phyloP scores from a whole-genome alignment of 2,329 filamentous ascomycete genomes.

The Talaromyces marneffei region DNA sequence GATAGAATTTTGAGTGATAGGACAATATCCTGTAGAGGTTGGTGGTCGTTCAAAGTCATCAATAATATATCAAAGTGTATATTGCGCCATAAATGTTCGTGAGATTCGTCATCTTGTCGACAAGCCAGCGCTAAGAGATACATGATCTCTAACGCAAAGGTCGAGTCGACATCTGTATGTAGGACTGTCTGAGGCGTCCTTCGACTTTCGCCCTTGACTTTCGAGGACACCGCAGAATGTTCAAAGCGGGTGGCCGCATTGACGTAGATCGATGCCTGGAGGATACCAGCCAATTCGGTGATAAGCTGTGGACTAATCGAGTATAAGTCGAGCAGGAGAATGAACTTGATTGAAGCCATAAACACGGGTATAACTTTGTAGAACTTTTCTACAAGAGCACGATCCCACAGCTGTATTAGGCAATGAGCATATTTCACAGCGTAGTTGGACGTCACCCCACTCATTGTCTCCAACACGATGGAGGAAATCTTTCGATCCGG shows the following conservation, averaged over 20 bases:
- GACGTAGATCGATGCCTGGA: slow-evolving; percentile 46
- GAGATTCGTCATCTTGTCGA: slow-evolving; percentile 37
- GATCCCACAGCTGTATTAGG: slow-evolving; percentile 51
- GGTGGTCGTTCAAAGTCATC: slow-evolving; percentile 53
- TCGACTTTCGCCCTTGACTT: slow-evolving; percentile 34
- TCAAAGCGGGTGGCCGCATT: slow-evolving; percentile 50
- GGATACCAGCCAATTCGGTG: slow-evolving; percentile 32
- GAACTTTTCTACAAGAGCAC: slow-evolving; percentile 50
- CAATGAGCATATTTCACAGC: slow-evolving; percentile 45
- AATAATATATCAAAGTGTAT: slow-evolving; percentile 54
- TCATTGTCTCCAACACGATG: slow-evolving; percentile 49
- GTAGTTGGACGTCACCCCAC: slow-evolving; percentile 40
- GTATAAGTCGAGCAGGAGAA: slow-evolving; percentile 36
- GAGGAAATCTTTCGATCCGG: slow-evolving; percentile 47
- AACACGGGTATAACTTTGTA: slow-evolving; percentile 40
- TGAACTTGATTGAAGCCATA: slow-evolving; percentile 35
- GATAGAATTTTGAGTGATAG: slow-evolving; percentile 51
- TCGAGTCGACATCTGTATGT: slow-evolving; percentile 47
- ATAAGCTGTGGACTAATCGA: slow-evolving; percentile 34
- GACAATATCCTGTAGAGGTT: slow-evolving; percentile 52
- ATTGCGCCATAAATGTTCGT: slow-evolving; percentile 50
- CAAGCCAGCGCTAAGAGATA: slow-evolving; percentile 48
- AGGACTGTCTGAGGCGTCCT: slow-evolving; percentile 39
- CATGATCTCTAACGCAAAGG: slow-evolving; percentile 51
- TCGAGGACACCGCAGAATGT: slow-evolving; percentile 39